phyloP scores from a whole-genome alignment of 306 rosid genomes.

The Ziziphus jujuba region DNA sequence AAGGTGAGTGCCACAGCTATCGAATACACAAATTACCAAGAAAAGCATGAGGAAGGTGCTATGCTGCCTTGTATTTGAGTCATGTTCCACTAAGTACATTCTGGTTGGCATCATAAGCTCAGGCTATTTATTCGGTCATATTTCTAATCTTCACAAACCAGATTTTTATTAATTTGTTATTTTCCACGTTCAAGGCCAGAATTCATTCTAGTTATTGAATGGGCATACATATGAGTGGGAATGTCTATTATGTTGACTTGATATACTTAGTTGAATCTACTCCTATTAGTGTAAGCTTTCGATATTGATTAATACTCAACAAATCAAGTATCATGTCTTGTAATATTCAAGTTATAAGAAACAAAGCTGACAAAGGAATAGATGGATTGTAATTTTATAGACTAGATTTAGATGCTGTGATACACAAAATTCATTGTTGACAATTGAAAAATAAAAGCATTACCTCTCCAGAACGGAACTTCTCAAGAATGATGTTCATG shows the following conservation, averaged over 20 bases:
- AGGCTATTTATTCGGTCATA: neutral
- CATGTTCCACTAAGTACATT: neutral
- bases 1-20: neutral
- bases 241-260: too few species aligned
- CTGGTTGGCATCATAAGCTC: neutral
- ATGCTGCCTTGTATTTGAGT: neutral
- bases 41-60: neutral
- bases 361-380: neutral
- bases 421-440: slow-evolving; percentile 1
- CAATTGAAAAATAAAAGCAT: neutral
- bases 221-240: too few species aligned
- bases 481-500: slow-evolving; percentile 63
- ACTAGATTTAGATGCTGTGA: neutral
- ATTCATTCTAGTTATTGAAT: too few species aligned
- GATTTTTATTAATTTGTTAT: too few species aligned
- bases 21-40: neutral
- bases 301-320: too few species aligned
- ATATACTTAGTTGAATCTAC: too few species aligned
- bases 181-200: too few species aligned
- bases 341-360: too few species aligned
- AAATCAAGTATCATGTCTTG: too few species aligned
- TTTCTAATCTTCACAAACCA: too few species aligned
- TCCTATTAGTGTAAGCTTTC: too few species aligned
- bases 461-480: slow-evolving; percentile 90
- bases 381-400: neutral